phyloP scores from a whole-genome alignment of 257 asterid genomes.

The Solanum chilense region DNA sequence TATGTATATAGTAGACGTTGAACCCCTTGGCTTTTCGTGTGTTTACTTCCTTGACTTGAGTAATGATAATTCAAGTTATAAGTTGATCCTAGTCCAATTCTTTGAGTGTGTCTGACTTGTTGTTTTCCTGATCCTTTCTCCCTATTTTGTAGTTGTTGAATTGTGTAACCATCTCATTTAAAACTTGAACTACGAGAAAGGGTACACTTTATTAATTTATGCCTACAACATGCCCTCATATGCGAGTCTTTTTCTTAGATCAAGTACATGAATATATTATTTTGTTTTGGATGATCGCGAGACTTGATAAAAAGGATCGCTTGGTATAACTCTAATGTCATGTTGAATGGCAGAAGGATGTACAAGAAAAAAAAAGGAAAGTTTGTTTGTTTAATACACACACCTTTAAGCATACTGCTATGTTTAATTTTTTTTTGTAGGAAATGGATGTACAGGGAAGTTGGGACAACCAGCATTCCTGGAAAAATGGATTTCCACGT shows the following conservation, averaged over 20 bases:
- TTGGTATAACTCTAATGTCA: neutral
- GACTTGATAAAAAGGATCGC: neutral
- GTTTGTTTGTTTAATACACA: neutral
- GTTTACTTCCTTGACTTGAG: neutral
- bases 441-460: constrained; percentile 42
- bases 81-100: neutral
- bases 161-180: neutral
- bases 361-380: neutral
- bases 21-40: neutral
- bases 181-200: neutral
- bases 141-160: neutral
- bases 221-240: neutral
- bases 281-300: neutral
- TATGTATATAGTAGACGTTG: neutral
- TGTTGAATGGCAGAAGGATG: neutral
- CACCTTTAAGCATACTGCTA: neutral
- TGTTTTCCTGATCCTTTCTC: neutral
- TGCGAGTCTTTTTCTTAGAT: neutral
- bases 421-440: constrained; percentile 10
- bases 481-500: constrained; percentile 52
- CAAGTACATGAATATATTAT: neutral
- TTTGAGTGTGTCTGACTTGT: neutral
- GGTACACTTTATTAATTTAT: neutral
- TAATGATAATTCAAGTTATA: neutral
- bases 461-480: constrained; percentile 52